Evolutionary conservation across 495 filamentous ascomycete genomes (phyloP).

Genomic region (Aspergillus steynii): DNA sequence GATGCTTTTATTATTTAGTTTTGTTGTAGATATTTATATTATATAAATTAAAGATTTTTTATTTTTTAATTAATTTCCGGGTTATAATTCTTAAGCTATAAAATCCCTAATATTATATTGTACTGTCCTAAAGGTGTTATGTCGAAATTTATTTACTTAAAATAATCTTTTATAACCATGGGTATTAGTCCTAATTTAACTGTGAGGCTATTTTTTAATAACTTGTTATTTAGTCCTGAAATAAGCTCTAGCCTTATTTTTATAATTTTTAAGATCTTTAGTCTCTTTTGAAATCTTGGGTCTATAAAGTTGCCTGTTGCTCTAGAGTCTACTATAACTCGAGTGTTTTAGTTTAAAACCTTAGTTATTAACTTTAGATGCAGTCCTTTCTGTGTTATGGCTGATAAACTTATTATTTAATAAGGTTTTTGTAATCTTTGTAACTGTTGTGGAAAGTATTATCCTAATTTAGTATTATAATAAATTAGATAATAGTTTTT

Average conservation of each 20-base stretch:
- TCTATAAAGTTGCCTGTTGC: background rate
- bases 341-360: background rate
- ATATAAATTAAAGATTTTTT: slow-evolving; percentile 5
- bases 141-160: slow-evolving; percentile 7
- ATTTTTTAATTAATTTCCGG: slow-evolving; percentile 10
- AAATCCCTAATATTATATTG: slow-evolving; percentile 16
- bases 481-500: no score
- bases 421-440: no score
- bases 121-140: slow-evolving; percentile 10
- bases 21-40: slow-evolving; percentile 3
- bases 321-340: slow-evolving; percentile 3
- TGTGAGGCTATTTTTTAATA: background rate
- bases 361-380: background rate
- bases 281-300: background rate
- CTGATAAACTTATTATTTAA: no score
- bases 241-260: background rate
- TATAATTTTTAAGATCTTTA: background rate
- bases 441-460: no score
- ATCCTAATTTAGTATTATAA: no score
- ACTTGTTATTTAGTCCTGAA: background rate
- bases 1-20: no score
- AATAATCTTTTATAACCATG: slow-evolving; percentile 5
- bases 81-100: slow-evolving; percentile 14
- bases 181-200: slow-evolving; percentile 2
- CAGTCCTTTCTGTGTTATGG: no score